Evolutionary conservation across 192 early-diverging fungal genomes (phyloP), one percentile per base, ranked within the genome.

Genomic region (Phycomyces nitens): DNA sequence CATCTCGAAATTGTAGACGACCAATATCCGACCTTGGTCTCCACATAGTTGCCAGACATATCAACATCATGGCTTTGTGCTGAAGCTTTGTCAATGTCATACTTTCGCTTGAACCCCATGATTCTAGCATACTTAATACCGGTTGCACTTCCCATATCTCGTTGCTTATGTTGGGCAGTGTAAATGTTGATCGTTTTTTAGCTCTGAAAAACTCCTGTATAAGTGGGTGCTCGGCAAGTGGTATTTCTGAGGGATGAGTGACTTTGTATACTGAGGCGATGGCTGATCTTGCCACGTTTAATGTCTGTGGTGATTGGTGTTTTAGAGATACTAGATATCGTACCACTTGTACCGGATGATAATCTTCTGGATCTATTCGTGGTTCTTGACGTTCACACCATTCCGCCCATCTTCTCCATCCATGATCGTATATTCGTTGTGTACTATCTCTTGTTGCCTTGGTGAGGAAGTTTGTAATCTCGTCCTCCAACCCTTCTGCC

Each of bases 11-110:
- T 39, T 63, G 61, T 24, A 63, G 26, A 2, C 52, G 21, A 16
- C 52, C 61, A 12, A 54, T 63, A 53, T 63, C 61, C 23, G 61
- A 63, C 9, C 61, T 7, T 42, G 61, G 61, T 54, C 61, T 53
- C 61, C 61, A 63, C 61, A 63, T 54, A 1, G 61, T 63, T 16
- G 51, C 61, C 10, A 63, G 53, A 22, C 52, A 63, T 1, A 63
- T 23, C 0, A 63, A 10, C 15, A 64, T 14, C 16, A 64, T 44
- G 1, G 53, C 56, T 24, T 56, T 56, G 9, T 49, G 3, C 29
- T 43, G 53, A 7, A 64, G n/a, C 29, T 56, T 40, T 5, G 20
- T 5, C 9, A 53, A 49, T 26, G 53, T 22, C 8, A 56, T 21
- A 8, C 0, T 44, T 5, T 42, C 21, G 4, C 16, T 42, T 44